phyloP scores from a whole-genome alignment of 345 rosid genomes.

The Moricandia arvensis region DNA sequence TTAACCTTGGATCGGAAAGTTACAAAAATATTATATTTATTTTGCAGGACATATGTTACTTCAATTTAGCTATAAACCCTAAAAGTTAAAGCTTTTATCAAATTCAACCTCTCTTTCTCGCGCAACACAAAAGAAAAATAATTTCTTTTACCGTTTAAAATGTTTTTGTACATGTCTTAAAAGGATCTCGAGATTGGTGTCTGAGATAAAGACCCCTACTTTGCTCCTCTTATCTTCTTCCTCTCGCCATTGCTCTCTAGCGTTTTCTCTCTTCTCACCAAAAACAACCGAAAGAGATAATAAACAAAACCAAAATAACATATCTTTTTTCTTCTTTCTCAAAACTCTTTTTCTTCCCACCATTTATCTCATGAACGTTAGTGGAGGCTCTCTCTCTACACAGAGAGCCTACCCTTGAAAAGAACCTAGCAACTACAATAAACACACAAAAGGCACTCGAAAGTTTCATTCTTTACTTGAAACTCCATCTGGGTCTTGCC shows the following conservation, averaged over 20 bases:
- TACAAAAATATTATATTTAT: too few relatives aligned
- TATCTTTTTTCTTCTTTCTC: background rate
- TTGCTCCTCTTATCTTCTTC: constrained; percentile 21
- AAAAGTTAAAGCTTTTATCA: constrained; percentile 22
- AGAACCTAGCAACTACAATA: constrained; percentile 10
- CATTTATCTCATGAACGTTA: constrained; percentile 44
- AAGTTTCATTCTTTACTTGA: background rate
- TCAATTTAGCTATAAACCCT: background rate
- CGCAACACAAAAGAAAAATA: constrained; percentile 8
- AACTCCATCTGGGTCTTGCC: background rate
- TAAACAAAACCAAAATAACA: background rate
- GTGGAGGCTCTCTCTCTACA: constrained; percentile 52
- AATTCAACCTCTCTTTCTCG: constrained; percentile 20
- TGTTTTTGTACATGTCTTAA: constrained; percentile 8
- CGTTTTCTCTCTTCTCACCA: constrained; percentile 17
- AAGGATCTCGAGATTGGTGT: constrained; percentile 49
- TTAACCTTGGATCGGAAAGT: too few relatives aligned
- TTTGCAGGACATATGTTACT: background rate
- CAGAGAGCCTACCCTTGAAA: constrained; percentile 49
- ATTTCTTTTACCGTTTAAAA: constrained; percentile 15
- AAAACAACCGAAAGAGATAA: background rate
- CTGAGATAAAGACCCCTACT: constrained; percentile 37
- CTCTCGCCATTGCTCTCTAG: constrained; percentile 32
- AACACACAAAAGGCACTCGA: constrained; percentile 8
- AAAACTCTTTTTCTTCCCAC: constrained; percentile 22